These are phyloP conservation scores for Macaranga tanarius DNA, from an alignment of 441 rosid genomes.

Conservation along the genomic window DNA sequence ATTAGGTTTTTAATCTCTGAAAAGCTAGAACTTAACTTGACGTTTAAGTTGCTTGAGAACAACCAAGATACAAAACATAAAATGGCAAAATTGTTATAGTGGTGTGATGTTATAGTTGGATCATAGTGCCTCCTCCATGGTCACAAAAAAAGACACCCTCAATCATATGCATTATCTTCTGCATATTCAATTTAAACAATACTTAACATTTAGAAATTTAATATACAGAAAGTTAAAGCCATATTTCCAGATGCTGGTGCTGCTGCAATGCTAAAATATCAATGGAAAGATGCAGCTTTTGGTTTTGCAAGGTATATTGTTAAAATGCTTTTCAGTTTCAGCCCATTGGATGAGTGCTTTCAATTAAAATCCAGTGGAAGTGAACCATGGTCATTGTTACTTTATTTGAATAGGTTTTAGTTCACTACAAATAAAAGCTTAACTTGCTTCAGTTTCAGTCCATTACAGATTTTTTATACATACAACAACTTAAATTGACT, in stretches of 20 bases:
- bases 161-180: not conserved
- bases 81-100: no score
- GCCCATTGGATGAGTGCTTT: slow-evolving; percentile 9
- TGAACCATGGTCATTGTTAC: not conserved
- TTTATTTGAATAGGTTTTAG: not conserved
- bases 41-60: not conserved
- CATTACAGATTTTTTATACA: no score
- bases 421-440: no score
- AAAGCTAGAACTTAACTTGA: not conserved
- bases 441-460: no score
- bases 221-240: slow-evolving; percentile 74
- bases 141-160: not conserved
- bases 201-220: slow-evolving; percentile 15
- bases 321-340: slow-evolving; percentile 9
- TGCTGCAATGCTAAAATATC: slow-evolving; percentile 84
- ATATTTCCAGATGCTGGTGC: slow-evolving; percentile 98
- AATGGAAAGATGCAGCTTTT: slow-evolving; percentile 88
- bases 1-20: not conserved
- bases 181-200: not conserved
- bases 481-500: no score
- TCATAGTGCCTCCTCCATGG: not conserved
- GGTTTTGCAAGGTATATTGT: slow-evolving; percentile 72
- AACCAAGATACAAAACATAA: not conserved
- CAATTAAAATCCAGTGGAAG: not conserved
- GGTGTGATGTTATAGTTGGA: not conserved